Evolutionary conservation across 768 basidiomycete genomes (phyloP).

Genomic region (Panellus pusillus): DNA sequence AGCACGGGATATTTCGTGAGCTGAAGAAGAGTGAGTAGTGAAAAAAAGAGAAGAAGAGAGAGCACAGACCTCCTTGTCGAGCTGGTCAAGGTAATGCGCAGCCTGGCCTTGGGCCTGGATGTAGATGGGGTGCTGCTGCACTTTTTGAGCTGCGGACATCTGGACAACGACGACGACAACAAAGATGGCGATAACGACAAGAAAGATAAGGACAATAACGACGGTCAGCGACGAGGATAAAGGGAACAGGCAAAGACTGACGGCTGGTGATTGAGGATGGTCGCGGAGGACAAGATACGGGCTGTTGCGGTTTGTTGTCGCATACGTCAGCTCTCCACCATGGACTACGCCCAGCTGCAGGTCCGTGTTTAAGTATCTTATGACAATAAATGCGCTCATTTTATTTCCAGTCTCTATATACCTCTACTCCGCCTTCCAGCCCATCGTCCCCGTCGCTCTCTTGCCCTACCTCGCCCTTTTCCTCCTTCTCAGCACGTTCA

Average conservation of each 20-base stretch:
- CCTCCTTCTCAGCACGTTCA: slow-evolving; percentile 74
- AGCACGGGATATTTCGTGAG: slow-evolving; percentile 86
- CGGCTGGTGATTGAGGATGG: slow-evolving; percentile 26
- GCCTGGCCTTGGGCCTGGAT: slow-evolving; percentile 84
- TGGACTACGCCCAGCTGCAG: slow-evolving; percentile 60
- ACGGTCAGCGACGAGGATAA: too few relatives aligned
- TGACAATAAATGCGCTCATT: slow-evolving; percentile 4
- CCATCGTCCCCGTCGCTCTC: slow-evolving; percentile 62
- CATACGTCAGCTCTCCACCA: slow-evolving; percentile 48
- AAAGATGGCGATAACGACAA: too few relatives aligned
- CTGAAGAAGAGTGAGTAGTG: slow-evolving; percentile 34
- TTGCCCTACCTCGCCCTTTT: slow-evolving; percentile 77
- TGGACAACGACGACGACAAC: slow-evolving; percentile 25
- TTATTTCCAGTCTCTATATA: slow-evolving; percentile 55
- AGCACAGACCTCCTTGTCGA: slow-evolving; percentile 90
- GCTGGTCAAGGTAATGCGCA: slow-evolving; percentile 77
- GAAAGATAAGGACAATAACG: too few relatives aligned
- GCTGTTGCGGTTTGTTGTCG: slow-evolving; percentile 57
- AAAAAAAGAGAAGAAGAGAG: background rate
- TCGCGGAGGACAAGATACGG: slow-evolving; percentile 37
- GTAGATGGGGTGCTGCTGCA: slow-evolving; percentile 87
- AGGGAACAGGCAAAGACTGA: too few relatives aligned
- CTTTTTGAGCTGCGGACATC: slow-evolving; percentile 81
- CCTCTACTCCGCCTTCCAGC: slow-evolving; percentile 68
- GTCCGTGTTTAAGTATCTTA: slow-evolving; percentile 21